A percentile compares a stretch with the other conserved stretches of the same genome.
These are phyloP conservation scores for Tetrastigma voinierianum DNA, from an alignment of 164 flowering plant species.

Conservation along the genomic window DNA sequence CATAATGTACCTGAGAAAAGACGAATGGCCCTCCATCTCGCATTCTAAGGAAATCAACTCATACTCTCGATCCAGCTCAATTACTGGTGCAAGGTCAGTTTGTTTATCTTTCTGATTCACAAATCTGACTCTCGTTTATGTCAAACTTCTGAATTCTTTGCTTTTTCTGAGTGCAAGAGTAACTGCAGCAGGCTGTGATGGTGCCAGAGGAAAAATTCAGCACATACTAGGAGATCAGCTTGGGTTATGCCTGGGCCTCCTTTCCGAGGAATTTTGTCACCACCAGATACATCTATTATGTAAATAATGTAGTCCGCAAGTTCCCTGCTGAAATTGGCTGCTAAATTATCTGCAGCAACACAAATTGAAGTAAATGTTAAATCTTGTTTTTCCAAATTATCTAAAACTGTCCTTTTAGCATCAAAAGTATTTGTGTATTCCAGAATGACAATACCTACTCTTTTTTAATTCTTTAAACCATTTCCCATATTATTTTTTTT, in stretches of 20 bases:
- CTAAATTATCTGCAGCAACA: conserved; percentile 77
- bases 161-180: background rate
- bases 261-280: conserved; percentile 96
- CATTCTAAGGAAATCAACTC: conserved; percentile 95
- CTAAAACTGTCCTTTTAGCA: too few relatives aligned
- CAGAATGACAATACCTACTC: too few relatives aligned
- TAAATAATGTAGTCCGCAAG: conserved; percentile 95
- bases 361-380: background rate
- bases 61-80: conserved; percentile 91
- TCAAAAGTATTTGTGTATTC: too few relatives aligned
- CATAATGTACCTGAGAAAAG: conserved; percentile 76
- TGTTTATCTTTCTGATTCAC: conserved; percentile 74
- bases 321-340: conserved; percentile 97
- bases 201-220: too few relatives aligned
- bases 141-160: background rate
- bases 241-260: conserved; percentile 99
- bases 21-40: conserved; percentile 98
- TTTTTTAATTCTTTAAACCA: too few relatives aligned
- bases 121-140: background rate
- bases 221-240: conserved; percentile 86
- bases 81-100: conserved; percentile 94
- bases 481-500: too few relatives aligned
- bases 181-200: background rate
- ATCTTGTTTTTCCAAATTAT: background rate
- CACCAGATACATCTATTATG: conserved; percentile 93